Base-by-base conservation (phyloP, 2,329 filamentous ascomycete genomes). In the Leptographium lundbergii region DNA sequence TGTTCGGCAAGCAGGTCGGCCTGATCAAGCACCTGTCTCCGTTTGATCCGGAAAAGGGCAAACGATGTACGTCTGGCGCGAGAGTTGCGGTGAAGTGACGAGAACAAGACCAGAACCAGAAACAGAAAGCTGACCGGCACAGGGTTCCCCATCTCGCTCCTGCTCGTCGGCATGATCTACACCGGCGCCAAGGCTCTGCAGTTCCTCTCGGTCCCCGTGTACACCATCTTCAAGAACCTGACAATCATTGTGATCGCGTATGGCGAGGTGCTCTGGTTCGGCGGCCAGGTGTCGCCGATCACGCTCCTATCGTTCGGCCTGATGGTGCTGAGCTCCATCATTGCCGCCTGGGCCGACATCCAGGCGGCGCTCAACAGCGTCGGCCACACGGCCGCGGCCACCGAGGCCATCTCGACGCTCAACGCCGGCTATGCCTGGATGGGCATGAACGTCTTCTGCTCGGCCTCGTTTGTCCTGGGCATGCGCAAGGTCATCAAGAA, bases 201-300 rank as follows among this genome's bases (percentile, higher is more conserved):
- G 74, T 97, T 86, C 74, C 87, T 99, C 62, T 96, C 91, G 36
- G 95, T 99, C 59, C 94, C 94, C 27, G 94, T 99, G 29, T 99
- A 99, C 76, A 99, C 94, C 59, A 99, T 99, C 72, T 99, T 99
- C 82, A 99, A 99, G 82, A 99, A 99, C 77, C 75, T 99, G 77
- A 97, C 94, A 62, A 99, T 95, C 72, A 97, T 99, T 68, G 85
- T 97, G 64, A 99, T 97, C 69, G 94, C 94, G 59, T 99, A 99
- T 66, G 94, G 94, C 66, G 94, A 99, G 75, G 92, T 99, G 34
- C 81, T 99, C 57, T 97, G 92, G 91, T 99, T 99, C 66, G 94
- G 94, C 62, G 92, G 92, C 69, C 90, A 85, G 55, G 92, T 99
- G 61, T 91, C 88, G 19, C 82, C 86, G 54, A 84, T 96, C 73